phyloP scores from a whole-genome alignment of 805 yeast species.

The Barnettozyma sp. region DNA sequence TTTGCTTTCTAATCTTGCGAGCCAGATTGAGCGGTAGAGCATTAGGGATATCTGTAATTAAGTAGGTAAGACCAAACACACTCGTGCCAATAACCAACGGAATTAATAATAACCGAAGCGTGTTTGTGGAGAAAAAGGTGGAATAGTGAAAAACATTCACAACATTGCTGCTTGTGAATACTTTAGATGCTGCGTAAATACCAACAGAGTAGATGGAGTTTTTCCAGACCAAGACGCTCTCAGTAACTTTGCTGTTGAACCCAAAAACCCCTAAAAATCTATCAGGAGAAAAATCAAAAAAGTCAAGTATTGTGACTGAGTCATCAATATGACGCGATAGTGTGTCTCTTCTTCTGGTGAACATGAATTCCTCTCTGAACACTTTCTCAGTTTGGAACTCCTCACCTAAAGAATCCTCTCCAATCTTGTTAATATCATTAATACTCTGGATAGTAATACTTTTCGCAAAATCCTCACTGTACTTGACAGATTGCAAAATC shows the following conservation, averaged over 20 bases:
- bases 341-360: conserved; percentile 62
- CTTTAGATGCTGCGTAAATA: conserved; percentile 25
- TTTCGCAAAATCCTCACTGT: conserved; percentile 67
- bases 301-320: conserved; percentile 60
- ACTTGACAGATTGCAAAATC: conserved; percentile 54
- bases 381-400: conserved; percentile 48
- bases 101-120: conserved; percentile 40
- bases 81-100: conserved; percentile 48
- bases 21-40: conserved; percentile 85
- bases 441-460: conserved; percentile 53
- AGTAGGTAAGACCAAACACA: conserved; percentile 50
- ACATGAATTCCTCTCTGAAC: conserved; percentile 76
- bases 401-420: conserved; percentile 57
- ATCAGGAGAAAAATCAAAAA: conserved; percentile 69
- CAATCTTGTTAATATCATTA: conserved; percentile 52
- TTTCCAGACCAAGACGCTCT: conserved; percentile 24
- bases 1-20: conserved; percentile 54
- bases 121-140: conserved; percentile 29
- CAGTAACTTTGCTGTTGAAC: conserved; percentile 24
- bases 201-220: conserved; percentile 26
- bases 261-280: conserved; percentile 37
- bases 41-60: conserved; percentile 76
- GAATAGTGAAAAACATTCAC: conserved; percentile 32
- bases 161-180: conserved; percentile 32
- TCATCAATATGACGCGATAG: conserved; percentile 51